Conservation (phyloP, 495 filamentous ascomycete genomes). For the Penicillium roqueforti region DNA sequence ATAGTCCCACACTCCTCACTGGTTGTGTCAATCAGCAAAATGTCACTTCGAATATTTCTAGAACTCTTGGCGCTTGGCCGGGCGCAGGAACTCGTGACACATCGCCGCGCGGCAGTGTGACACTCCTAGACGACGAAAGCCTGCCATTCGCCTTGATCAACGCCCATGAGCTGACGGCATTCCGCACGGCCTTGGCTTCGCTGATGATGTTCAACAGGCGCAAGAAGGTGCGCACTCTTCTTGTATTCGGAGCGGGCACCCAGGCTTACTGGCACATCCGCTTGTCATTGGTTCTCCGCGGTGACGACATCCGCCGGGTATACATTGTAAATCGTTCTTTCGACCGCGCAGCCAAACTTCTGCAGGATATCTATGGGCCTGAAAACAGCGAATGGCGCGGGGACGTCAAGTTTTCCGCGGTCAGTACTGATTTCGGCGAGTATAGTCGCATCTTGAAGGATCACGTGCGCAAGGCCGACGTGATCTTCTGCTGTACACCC, state of each 20-base stretch:
- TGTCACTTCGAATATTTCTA: conserved; percentile 27
- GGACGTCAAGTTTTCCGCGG: conserved; percentile 62
- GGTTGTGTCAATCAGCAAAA: conserved; percentile 36
- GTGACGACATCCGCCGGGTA: conserved; percentile 66
- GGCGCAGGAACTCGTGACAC: conserved; percentile 47
- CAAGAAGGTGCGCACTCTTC: conserved; percentile 61
- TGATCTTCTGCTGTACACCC: conserved; percentile 80
- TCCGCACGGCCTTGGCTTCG: conserved; percentile 84
- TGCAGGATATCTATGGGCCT: conserved; percentile 54
- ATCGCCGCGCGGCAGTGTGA: conserved; percentile 72
- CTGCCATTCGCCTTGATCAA: conserved; percentile 74
- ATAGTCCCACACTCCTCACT: conserved; percentile 27
- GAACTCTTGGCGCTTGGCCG: conserved; percentile 39
- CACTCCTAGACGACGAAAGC: conserved; percentile 64
- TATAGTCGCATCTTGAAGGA: conserved; percentile 62
- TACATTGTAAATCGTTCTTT: conserved; percentile 76
- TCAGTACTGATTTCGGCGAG: conserved; percentile 69
- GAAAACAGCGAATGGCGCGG: conserved; percentile 50
- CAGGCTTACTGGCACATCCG: conserved; percentile 95
- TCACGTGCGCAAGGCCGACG: conserved; percentile 64
- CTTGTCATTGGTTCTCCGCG: conserved; percentile 69
- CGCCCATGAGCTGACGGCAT: conserved; percentile 83
- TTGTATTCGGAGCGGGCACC: conserved; percentile 84
- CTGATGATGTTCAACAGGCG: conserved; percentile 71
- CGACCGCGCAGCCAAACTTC: conserved; percentile 51